These are phyloP conservation scores for Monascus ruber DNA, from an alignment of 2,329 filamentous ascomycete genomes.

Conservation along the genomic window DNA sequence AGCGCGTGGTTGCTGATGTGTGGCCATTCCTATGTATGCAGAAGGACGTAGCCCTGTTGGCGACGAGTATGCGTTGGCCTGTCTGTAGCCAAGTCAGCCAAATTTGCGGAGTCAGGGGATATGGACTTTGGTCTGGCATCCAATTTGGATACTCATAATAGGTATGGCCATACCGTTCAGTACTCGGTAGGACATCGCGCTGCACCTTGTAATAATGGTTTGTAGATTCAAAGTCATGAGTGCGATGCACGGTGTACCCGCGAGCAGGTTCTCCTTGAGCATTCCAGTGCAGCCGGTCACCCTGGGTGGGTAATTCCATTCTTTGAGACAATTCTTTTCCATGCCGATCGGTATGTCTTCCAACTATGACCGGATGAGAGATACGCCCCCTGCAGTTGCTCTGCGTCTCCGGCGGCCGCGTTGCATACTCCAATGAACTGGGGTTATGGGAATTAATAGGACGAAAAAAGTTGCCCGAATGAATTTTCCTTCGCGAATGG, in stretches of 20 bases:
- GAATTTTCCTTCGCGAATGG: slow-evolving; percentile 15
- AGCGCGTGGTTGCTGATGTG: too few species aligned
- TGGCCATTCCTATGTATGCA: too few species aligned
- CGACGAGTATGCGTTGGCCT: too few species aligned
- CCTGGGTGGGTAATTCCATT: not conserved
- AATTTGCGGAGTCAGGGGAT: too few species aligned
- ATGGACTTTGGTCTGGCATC: too few species aligned
- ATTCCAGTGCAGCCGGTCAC: not conserved
- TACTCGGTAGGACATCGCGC: slow-evolving; percentile 4
- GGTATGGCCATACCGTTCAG: slow-evolving; percentile 13
- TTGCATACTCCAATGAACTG: slow-evolving; percentile 9
- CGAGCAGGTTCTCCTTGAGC: not conserved
- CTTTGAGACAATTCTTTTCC: slow-evolving; percentile 7
- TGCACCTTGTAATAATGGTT: slow-evolving; percentile 7
- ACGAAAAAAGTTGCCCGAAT: slow-evolving; percentile 28
- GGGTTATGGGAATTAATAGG: slow-evolving; percentile 18
- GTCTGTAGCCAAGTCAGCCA: too few species aligned
- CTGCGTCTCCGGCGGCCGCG: slow-evolving; percentile 8
- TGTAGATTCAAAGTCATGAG: slow-evolving; percentile 4
- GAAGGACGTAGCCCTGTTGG: too few species aligned
- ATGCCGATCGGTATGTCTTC: slow-evolving; percentile 6
- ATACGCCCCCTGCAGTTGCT: slow-evolving; percentile 7
- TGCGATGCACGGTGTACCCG: not conserved
- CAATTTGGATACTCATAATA: not conserved
- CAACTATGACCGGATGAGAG: slow-evolving; percentile 5